phyloP scores from a whole-genome alignment of 2,329 filamentous ascomycete genomes.

The Orbilia javanica region DNA sequence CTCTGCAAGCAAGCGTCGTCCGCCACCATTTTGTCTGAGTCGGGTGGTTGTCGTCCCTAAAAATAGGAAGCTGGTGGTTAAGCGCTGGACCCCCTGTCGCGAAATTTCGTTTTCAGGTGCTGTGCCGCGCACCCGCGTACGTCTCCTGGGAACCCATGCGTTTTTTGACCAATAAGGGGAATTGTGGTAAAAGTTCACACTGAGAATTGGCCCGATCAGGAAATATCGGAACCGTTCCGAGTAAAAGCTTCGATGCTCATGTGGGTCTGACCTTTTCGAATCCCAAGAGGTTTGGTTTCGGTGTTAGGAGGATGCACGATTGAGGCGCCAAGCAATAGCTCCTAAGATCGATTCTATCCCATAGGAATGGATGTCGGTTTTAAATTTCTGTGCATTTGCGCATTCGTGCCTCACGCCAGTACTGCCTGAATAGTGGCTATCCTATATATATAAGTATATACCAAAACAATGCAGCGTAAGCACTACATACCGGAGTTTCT shows the following conservation, averaged over 20 bases:
- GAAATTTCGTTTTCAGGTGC: constrained; percentile 7
- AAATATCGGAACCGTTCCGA: neutral
- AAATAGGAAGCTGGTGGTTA: neutral
- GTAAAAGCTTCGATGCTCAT: constrained; percentile 7
- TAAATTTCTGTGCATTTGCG: neutral
- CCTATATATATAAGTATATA: neutral
- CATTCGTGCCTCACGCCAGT: neutral
- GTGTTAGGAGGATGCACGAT: neutral
- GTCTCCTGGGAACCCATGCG: neutral
- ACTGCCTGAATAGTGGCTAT: neutral
- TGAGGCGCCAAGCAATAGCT: neutral
- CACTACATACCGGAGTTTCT: neutral
- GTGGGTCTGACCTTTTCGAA: neutral
- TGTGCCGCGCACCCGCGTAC: constrained; percentile 27
- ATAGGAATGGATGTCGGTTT: neutral
- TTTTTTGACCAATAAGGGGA: neutral
- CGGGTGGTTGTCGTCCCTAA: neutral
- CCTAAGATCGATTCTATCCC: neutral
- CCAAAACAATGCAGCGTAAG: neutral
- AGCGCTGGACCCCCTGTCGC: neutral
- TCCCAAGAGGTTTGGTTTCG: neutral
- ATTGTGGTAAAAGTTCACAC: neutral
- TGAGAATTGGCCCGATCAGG: neutral
- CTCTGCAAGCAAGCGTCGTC: neutral
- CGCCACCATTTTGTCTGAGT: neutral